Evolutionary conservation across 1,284 basidiomycete genomes (phyloP).

Genomic region (Leccinum angustisporum): DNA sequence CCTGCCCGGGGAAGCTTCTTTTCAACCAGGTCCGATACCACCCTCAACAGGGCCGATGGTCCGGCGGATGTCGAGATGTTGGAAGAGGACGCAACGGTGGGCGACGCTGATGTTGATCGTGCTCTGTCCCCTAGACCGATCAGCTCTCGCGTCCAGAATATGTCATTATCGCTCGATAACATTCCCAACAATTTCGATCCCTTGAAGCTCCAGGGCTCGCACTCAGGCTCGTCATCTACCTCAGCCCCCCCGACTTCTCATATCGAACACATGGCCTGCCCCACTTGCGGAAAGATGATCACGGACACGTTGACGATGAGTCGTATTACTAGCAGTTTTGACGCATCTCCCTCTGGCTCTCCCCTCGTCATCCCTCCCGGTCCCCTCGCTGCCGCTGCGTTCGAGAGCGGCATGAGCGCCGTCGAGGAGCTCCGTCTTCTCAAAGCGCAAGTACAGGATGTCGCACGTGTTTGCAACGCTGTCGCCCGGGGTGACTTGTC

Average conservation of each 20-base stretch:
- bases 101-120: slow-evolving; percentile 27
- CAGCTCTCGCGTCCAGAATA: slow-evolving; percentile 32
- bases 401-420: slow-evolving; percentile 62
- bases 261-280: slow-evolving; percentile 44
- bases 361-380: slow-evolving; percentile 58
- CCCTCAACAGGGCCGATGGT: slow-evolving; percentile 9
- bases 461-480: slow-evolving; percentile 91
- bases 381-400: slow-evolving; percentile 56
- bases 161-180: slow-evolving; percentile 44
- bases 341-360: slow-evolving; percentile 39
- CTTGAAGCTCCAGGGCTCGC: slow-evolving; percentile 26
- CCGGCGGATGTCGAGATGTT: slow-evolving; percentile 32
- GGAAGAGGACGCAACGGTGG: slow-evolving; percentile 31
- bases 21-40: slow-evolving; percentile 23
- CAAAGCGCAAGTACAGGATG: slow-evolving; percentile 83
- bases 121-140: slow-evolving; percentile 26
- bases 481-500: slow-evolving; percentile 93
- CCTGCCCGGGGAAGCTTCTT: slow-evolving; percentile 25
- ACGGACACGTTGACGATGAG: slow-evolving; percentile 39
- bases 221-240: slow-evolving; percentile 30
- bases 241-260: slow-evolving; percentile 45
- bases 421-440: slow-evolving; percentile 76
- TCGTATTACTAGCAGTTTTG: slow-evolving; percentile 33
- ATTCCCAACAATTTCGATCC: slow-evolving; percentile 41
- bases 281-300: slow-evolving; percentile 48